Conservation (phyloP, 306 rosid genomes). For the Medicago arabica region DNA sequence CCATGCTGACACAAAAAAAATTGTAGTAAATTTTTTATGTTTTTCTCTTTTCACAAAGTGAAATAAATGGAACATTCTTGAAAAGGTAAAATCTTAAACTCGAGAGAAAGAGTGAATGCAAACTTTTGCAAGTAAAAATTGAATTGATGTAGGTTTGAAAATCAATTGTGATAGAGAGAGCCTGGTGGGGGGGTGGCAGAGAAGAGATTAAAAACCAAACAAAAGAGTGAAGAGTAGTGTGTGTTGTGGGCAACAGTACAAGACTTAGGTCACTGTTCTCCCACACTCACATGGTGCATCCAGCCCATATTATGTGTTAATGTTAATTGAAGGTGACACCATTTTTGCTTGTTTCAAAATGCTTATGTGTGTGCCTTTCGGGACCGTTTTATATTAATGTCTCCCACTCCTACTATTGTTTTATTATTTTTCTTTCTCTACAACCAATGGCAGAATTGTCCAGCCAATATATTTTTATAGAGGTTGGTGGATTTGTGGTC, state of each 20-base stretch:
- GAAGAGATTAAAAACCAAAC: constrained; percentile 30
- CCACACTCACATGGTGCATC: constrained; percentile 51
- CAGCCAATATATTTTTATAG: constrained; percentile 5
- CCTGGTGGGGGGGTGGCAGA: constrained; percentile 30
- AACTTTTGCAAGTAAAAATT: background rate
- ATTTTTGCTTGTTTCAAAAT: constrained; percentile 37
- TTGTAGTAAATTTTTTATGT: no score
- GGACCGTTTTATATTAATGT: constrained; percentile 53
- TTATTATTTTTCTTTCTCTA: background rate
- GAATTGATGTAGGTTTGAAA: constrained; percentile 42
- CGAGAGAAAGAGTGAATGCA: background rate
- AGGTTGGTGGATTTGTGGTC: constrained; percentile 48
- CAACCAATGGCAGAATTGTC: constrained; percentile 12
- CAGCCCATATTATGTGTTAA: constrained; percentile 55
- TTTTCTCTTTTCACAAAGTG: background rate
- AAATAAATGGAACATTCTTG: background rate
- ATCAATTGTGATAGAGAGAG: constrained; percentile 27
- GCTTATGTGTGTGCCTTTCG: constrained; percentile 40
- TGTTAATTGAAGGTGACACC: constrained; percentile 55
- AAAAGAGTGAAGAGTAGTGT: constrained; percentile 13
- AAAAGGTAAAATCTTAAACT: constrained; percentile 23
- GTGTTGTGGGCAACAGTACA: constrained; percentile 40
- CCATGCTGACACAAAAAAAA: no score
- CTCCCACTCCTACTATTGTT: constrained; percentile 4
- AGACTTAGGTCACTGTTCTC: constrained; percentile 39